A percentile compares a stretch with the other conserved stretches of the same genome.
phyloP scores from a whole-genome alignment of 2,329 filamentous ascomycete species.

The Stachybotrys chartarum region DNA sequence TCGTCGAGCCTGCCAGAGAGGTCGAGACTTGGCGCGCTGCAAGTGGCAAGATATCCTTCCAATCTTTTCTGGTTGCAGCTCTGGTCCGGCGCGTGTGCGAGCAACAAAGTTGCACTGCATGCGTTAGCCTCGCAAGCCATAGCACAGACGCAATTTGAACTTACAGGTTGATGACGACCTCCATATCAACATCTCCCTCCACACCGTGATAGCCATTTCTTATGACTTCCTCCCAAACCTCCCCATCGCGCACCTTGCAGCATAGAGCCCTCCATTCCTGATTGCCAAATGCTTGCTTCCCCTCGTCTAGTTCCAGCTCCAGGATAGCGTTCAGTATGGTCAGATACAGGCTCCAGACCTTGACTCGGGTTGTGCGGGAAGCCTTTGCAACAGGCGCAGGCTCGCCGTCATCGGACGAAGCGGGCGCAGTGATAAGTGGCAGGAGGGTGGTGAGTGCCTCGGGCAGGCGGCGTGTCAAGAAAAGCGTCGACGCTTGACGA shows the following conservation, averaged over 20 bases:
- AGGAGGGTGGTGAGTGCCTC: slow-evolving; percentile 82
- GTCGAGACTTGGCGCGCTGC: slow-evolving; percentile 66
- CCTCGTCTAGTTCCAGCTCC: slow-evolving; percentile 83
- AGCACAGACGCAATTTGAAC: slow-evolving; percentile 20
- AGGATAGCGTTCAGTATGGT: slow-evolving; percentile 87
- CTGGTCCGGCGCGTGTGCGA: slow-evolving; percentile 85
- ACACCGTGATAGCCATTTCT: slow-evolving; percentile 78
- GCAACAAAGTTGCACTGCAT: slow-evolving; percentile 72
- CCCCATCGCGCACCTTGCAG: slow-evolving; percentile 77
- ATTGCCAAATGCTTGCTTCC: slow-evolving; percentile 79
- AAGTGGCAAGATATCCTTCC: slow-evolving; percentile 80
- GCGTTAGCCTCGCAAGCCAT: slow-evolving; percentile 10
- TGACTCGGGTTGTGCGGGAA: slow-evolving; percentile 77
- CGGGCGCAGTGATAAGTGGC: slow-evolving; percentile 64
- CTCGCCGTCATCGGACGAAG: slow-evolving; percentile 41
- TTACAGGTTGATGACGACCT: slow-evolving; percentile 86
- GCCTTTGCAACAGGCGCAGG: slow-evolving; percentile 72
- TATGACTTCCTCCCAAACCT: slow-evolving; percentile 92
- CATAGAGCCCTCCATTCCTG: slow-evolving; percentile 79
- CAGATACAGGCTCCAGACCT: slow-evolving; percentile 95
- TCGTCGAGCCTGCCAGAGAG: slow-evolving; percentile 56
- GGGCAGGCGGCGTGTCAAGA: slow-evolving; percentile 85
- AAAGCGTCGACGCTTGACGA: slow-evolving; percentile 87
- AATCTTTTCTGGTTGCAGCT: slow-evolving; percentile 77
- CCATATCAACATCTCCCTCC: slow-evolving; percentile 87